Percentiles rank a stretch among this genome's conserved stretches.
phyloP scores from a whole-genome alignment of 2,329 filamentous ascomycete genomes.

The Myriosclerotinia duriaeana region DNA sequence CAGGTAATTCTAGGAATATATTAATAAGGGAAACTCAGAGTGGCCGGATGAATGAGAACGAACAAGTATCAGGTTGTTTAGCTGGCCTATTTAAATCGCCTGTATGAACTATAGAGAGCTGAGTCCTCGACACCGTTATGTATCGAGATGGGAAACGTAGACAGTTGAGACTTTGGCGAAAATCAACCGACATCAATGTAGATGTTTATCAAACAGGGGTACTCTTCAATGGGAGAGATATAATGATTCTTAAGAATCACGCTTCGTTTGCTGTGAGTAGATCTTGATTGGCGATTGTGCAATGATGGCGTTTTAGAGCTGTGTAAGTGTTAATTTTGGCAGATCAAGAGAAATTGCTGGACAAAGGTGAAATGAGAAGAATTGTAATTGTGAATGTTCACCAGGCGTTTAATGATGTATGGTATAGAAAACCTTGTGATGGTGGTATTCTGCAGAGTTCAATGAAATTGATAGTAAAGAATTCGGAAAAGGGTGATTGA shows the following conservation, averaged over 20 bases:
- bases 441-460: not conserved
- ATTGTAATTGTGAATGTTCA: not conserved
- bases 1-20: conserved; percentile 13
- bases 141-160: conserved; percentile 56
- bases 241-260: conserved; percentile 5
- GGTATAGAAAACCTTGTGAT: not conserved
- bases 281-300: not conserved
- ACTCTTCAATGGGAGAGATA: not conserved
- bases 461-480: not conserved
- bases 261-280: not conserved
- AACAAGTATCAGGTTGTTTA: conserved; percentile 39
- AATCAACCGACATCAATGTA: conserved; percentile 59
- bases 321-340: not conserved
- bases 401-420: not conserved
- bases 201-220: conserved; percentile 29
- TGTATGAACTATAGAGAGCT: conserved; percentile 56
- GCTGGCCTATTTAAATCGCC: conserved; percentile 46
- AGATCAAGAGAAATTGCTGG: not conserved
- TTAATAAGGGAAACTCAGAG: conserved; percentile 30
- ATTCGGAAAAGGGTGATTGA: conserved; percentile 9
- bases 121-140: conserved; percentile 56
- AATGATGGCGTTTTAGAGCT: not conserved
- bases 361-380: not conserved
- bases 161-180: conserved; percentile 53
- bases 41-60: not conserved